Conservation (phyloP, 306 rosid species). For the Nissolia schottii region DNA sequence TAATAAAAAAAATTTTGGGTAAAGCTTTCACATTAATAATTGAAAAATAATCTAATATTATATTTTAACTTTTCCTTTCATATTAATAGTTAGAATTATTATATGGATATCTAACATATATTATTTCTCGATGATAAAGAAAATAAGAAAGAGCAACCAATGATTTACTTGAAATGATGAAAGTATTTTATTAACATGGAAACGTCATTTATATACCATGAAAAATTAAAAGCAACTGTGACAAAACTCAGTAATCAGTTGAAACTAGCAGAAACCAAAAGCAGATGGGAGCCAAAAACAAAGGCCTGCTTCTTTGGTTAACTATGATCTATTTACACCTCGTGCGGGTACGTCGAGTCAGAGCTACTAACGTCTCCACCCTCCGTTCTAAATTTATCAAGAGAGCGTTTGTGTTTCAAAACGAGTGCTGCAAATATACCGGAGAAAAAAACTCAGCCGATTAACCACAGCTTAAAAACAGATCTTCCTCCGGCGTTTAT, state of each 20-base stretch:
- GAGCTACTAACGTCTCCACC: not conserved
- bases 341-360: not conserved
- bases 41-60: no score
- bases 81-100: no score
- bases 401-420: not conserved
- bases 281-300: not conserved
- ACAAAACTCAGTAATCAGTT: not conserved
- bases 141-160: not conserved
- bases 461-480: not conserved
- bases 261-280: not conserved
- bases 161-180: no score
- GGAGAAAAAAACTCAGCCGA: not conserved
- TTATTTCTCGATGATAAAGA: no score
- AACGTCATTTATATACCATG: not conserved
- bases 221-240: not conserved
- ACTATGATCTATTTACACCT: constrained; percentile 27
- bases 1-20: no score
- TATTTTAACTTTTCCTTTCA: no score
- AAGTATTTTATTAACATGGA: not conserved
- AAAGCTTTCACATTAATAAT: no score
- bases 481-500: not conserved
- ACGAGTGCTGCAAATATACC: not conserved
- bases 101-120: no score
- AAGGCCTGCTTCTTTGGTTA: not conserved
- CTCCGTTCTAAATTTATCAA: not conserved